A percentile compares a stretch with the other conserved stretches of the same genome.
phyloP scores from a whole-genome alignment of 192 early-diverging fungal genomes.

The Spizellomyces punctatus region DNA sequence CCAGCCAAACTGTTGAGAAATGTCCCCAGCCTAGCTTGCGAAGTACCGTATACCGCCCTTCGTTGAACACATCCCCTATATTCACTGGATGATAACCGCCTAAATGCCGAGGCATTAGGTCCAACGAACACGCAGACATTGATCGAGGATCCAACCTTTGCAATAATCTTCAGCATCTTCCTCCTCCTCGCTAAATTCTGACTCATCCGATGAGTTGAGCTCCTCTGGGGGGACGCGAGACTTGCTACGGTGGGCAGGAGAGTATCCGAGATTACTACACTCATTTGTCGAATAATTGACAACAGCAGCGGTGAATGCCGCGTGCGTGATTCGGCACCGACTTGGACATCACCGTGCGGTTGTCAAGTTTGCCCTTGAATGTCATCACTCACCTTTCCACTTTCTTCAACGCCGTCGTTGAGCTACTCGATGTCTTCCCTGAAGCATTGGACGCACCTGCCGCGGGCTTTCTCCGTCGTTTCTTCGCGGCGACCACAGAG shows the following conservation, averaged over 20 bases:
- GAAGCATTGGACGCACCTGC: no score
- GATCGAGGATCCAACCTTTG: conserved; percentile 54
- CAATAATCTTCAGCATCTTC: conserved; percentile 91
- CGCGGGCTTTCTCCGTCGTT: conserved; percentile 1
- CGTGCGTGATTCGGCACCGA: no score
- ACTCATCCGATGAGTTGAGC: conserved; percentile 32
- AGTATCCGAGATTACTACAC: no score
- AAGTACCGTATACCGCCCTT: conserved; percentile 79
- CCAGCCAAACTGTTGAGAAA: conserved; percentile 98
- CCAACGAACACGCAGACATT: not conserved
- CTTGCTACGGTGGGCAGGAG: not conserved
- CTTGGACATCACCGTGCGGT: no score
- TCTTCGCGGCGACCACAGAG: conserved; percentile 17
- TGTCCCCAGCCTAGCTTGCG: conserved; percentile 99
- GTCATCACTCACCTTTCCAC: no score
- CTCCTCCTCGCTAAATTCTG: conserved; percentile 60
- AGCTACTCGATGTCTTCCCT: no score
- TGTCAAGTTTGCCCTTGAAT: no score
- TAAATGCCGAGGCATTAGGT: conserved; percentile 8
- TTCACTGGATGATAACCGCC: conserved; percentile 92
- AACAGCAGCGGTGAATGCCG: no score
- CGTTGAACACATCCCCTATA: conserved; percentile 80
- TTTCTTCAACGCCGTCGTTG: no score
- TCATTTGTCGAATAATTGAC: no score
- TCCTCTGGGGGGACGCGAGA: not conserved